A percentile compares a stretch with the other conserved stretches of the same genome.
phyloP scores from a whole-genome alignment of 805 yeast genomes.

The Candida krabiensis region DNA sequence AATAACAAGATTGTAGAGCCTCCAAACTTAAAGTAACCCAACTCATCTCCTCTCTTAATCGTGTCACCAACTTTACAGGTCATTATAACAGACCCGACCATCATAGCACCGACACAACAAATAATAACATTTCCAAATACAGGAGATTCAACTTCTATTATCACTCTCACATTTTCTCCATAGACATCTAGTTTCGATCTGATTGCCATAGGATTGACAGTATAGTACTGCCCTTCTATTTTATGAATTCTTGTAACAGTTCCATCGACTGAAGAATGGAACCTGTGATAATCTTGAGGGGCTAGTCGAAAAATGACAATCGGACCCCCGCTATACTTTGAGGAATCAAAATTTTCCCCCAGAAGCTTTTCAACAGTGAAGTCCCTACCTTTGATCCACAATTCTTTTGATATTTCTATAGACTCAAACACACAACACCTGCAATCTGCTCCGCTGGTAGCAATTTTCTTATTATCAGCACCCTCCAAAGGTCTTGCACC shows the following conservation, averaged over 20 bases:
- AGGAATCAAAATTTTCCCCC: slow-evolving; percentile 37
- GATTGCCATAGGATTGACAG: slow-evolving; percentile 97
- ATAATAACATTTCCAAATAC: slow-evolving; percentile 77
- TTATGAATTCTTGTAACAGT: slow-evolving; percentile 59
- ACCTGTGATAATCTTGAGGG: slow-evolving; percentile 95
- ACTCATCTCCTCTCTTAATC: slow-evolving; percentile 71
- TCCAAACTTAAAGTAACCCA: slow-evolving; percentile 95
- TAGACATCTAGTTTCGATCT: slow-evolving; percentile 85
- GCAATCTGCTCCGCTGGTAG: slow-evolving; percentile 84
- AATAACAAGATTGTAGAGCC: slow-evolving; percentile 83
- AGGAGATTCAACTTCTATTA: slow-evolving; percentile 73
- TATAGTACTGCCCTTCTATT: slow-evolving; percentile 89
- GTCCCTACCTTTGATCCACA: slow-evolving; percentile 89
- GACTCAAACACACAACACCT: slow-evolving; percentile 70
- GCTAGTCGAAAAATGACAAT: slow-evolving; percentile 85
- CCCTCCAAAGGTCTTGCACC: slow-evolving; percentile 73
- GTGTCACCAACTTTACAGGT: slow-evolving; percentile 61
- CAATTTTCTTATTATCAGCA: slow-evolving; percentile 44
- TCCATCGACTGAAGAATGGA: slow-evolving; percentile 87
- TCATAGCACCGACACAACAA: slow-evolving; percentile 95
- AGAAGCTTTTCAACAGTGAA: slow-evolving; percentile 64
- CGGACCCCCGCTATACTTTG: slow-evolving; percentile 49
- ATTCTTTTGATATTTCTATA: slow-evolving; percentile 58
- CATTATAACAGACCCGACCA: slow-evolving; percentile 90
- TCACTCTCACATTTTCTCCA: slow-evolving; percentile 84